Percentiles rank a stretch among this genome's conserved stretches.
Evolutionary conservation across 139 green algal genomes (phyloP).

Genomic region (Ulvella scutata): DNA sequence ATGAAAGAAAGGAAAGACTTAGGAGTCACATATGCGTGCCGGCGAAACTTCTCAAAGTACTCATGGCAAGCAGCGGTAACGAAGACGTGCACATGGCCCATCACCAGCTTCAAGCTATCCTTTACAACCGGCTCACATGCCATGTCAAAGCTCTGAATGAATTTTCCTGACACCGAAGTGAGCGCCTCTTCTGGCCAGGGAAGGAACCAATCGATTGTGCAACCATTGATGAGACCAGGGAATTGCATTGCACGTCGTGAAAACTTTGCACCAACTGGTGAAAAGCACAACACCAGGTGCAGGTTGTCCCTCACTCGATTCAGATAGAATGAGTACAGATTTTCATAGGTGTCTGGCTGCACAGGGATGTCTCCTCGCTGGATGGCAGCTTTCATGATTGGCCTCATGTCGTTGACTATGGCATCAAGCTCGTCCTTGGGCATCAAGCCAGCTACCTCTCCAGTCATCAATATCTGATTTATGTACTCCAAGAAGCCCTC

Average conservation of each 20-base stretch:
- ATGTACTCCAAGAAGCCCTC: conserved; percentile 94
- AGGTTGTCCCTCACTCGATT: conserved; percentile 77
- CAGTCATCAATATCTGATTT: conserved; percentile 93
- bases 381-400: conserved; percentile 38
- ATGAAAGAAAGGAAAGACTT: conserved; percentile 89
- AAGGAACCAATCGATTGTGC: conserved; percentile 89
- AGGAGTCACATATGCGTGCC: conserved; percentile 85
- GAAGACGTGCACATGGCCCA: conserved; percentile 70
- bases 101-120: conserved; percentile 59
- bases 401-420: conserved; percentile 81
- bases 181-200: conserved; percentile 57
- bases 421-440: conserved; percentile 88
- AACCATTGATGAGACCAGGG: conserved; percentile 83
- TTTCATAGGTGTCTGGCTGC: conserved; percentile 75
- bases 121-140: conserved; percentile 55
- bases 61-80: conserved; percentile 71
- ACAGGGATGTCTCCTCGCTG: conserved; percentile 32
- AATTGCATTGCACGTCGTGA: conserved; percentile 74
- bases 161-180: conserved; percentile 65
- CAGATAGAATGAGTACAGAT: conserved; percentile 85
- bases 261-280: conserved; percentile 79
- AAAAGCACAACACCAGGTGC: conserved; percentile 87
- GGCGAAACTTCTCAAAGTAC: conserved; percentile 78
- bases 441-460: conserved; percentile 74
- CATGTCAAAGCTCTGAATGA: conserved; percentile 77